Percentiles rank a stretch among this genome's conserved stretches.
Evolutionary conservation across 768 basidiomycete species (phyloP).

Genomic region (Lepiota venenata): DNA sequence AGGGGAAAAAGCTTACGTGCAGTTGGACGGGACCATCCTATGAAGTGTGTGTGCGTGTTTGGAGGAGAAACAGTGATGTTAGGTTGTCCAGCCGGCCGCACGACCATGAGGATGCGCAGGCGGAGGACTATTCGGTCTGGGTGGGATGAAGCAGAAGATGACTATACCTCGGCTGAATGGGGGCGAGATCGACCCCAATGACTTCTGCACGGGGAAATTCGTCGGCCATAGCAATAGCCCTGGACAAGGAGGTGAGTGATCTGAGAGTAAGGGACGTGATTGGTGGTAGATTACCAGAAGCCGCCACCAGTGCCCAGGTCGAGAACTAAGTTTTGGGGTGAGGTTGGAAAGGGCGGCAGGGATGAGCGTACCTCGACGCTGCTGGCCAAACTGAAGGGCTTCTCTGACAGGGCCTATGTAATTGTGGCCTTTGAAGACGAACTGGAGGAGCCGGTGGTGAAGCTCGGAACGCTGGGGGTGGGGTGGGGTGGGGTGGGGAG

Average conservation of each 20-base stretch:
- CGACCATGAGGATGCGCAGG: slow-evolving; percentile 12
- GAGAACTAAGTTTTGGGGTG: slow-evolving; percentile 39
- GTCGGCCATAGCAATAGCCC: slow-evolving; percentile 74
- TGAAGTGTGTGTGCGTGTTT: slow-evolving; percentile 6
- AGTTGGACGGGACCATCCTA: slow-evolving; percentile 67
- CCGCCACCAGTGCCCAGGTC: slow-evolving; percentile 72
- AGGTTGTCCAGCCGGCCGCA: slow-evolving; percentile 7
- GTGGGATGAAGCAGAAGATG: slow-evolving; percentile 1
- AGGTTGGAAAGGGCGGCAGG: slow-evolving; percentile 17
- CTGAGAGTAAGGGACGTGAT: slow-evolving; percentile 2
- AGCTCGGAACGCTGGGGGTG: slow-evolving; percentile 54
- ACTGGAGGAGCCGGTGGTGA: slow-evolving; percentile 64
- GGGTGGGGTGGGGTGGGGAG: too few relatives aligned
- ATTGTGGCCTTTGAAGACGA: slow-evolving; percentile 59
- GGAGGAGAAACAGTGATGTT: slow-evolving; percentile 1
- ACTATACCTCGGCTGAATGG: slow-evolving; percentile 64
- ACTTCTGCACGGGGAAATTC: slow-evolving; percentile 67
- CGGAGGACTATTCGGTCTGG: slow-evolving; percentile 21
- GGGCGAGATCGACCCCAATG: slow-evolving; percentile 68
- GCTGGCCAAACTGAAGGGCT: slow-evolving; percentile 48
- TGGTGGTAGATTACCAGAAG: slow-evolving; percentile 40
- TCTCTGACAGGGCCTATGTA: slow-evolving; percentile 65
- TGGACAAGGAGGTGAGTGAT: slow-evolving; percentile 20
- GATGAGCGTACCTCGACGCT: slow-evolving; percentile 34
- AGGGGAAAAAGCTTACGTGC: slow-evolving; percentile 51